These are phyloP conservation scores for Pseudogymnoascus pannorum DNA, from an alignment of 2,329 filamentous ascomycete genomes.

Conservation along the genomic window DNA sequence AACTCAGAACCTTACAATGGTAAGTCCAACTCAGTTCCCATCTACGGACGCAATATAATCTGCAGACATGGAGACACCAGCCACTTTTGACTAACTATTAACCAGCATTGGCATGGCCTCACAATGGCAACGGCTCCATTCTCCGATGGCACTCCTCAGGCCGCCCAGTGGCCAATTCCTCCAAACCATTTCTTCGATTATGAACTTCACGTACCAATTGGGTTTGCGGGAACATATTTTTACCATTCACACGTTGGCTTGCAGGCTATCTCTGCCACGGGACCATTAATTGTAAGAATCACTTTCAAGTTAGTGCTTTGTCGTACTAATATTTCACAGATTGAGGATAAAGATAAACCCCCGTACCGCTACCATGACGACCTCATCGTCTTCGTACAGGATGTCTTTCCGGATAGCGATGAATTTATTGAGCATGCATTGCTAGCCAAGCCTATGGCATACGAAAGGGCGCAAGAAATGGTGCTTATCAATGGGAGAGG, in stretches of 20 bases:
- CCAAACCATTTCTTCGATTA: conserved; percentile 49
- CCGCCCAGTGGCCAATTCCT: conserved; percentile 48
- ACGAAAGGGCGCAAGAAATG: conserved; percentile 51
- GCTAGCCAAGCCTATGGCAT: conserved; percentile 41
- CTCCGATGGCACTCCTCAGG: conserved; percentile 43
- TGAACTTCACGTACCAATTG: conserved; percentile 37
- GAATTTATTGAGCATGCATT: conserved; percentile 44
- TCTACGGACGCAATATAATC: too few relatives aligned
- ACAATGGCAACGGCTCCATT: conserved; percentile 41
- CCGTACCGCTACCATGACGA: conserved; percentile 60
- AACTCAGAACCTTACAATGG: conserved; percentile 43
- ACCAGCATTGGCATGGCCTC: conserved; percentile 49
- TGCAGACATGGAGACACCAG: background rate
- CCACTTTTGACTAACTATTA: background rate
- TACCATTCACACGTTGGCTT: conserved; percentile 50
- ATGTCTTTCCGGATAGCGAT: conserved; percentile 51
- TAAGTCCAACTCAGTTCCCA: conserved; percentile 25
- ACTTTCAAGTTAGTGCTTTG: background rate
- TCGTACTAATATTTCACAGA: background rate
- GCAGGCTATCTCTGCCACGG: conserved; percentile 41
- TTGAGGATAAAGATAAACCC: conserved; percentile 23
- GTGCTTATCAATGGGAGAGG: conserved; percentile 51
- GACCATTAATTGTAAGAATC: conserved; percentile 39
- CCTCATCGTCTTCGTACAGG: conserved; percentile 45
- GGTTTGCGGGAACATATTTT: conserved; percentile 46